These are phyloP conservation scores for Populus hybrid DNA, from an alignment of 441 rosid genomes.

Conservation along the genomic window DNA sequence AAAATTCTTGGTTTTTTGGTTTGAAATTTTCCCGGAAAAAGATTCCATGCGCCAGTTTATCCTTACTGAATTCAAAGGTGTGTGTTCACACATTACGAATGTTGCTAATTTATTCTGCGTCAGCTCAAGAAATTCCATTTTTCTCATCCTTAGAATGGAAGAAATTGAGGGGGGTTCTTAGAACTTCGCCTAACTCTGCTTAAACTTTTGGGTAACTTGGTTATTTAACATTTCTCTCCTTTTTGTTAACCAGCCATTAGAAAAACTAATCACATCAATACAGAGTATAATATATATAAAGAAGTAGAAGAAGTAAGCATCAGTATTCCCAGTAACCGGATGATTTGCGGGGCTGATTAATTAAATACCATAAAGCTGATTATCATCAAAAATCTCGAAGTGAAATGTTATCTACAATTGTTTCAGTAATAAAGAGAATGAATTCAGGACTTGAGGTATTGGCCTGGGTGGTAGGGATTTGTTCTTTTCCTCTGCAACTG, in stretches of 20 bases:
- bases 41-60: neutral
- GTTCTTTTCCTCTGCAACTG: too few species aligned
- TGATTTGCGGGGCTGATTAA: neutral
- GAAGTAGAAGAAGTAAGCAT: too few species aligned
- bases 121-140: neutral
- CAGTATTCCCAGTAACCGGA: neutral
- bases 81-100: neutral
- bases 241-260: too few species aligned
- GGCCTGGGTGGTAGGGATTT: too few species aligned
- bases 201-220: too few species aligned
- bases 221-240: too few species aligned
- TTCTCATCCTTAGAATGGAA: neutral
- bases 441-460: too few species aligned
- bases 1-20: neutral
- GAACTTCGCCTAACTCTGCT: too few species aligned
- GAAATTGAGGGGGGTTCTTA: too few species aligned
- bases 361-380: neutral
- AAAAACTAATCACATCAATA: too few species aligned
- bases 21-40: neutral
- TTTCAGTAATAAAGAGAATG: neutral
- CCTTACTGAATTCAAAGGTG: neutral
- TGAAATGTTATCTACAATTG: neutral
- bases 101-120: neutral
- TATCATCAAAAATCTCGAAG: too few species aligned
- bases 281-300: too few species aligned